Percentiles rank a stretch among this genome's conserved stretches.
Evolutionary conservation across 116 monocot species (phyloP).

Genomic region (Trichopus zeylanicus): DNA sequence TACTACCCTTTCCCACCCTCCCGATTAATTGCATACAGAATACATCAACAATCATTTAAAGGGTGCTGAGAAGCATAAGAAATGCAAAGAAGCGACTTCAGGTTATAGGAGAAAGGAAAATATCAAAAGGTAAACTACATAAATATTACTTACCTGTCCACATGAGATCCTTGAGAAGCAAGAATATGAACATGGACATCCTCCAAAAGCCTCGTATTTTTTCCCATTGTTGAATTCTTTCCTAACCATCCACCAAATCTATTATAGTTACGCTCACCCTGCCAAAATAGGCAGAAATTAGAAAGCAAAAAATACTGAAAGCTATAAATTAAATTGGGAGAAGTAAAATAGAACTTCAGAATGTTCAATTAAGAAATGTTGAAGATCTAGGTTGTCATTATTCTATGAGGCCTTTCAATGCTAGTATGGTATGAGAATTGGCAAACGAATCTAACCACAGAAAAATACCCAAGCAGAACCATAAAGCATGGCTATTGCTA

Average conservation of each 20-base stretch:
- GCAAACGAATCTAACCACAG: too few relatives aligned
- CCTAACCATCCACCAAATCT: slow-evolving; percentile 99
- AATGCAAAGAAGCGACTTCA: too few relatives aligned
- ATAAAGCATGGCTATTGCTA: too few relatives aligned
- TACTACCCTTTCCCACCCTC: too few relatives aligned
- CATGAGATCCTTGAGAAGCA: slow-evolving; percentile 63
- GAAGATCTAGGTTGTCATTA: too few relatives aligned
- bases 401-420: too few relatives aligned
- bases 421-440: too few relatives aligned
- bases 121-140: neutral
- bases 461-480: too few relatives aligned
- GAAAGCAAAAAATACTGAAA: neutral
- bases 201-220: slow-evolving; percentile 88
- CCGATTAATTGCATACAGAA: too few relatives aligned
- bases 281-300: slow-evolving; percentile 3
- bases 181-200: slow-evolving; percentile 87
- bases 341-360: neutral
- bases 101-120: neutral
- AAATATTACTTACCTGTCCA: slow-evolving; percentile 57
- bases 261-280: slow-evolving; percentile 97
- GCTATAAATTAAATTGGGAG: neutral
- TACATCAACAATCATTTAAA: too few relatives aligned
- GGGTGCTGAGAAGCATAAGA: too few relatives aligned
- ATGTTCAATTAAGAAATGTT: neutral
- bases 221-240: slow-evolving; percentile 91